Conservation (phyloP, 1,284 basidiomycete genomes). For the Malassezia sympodialis region DNA sequence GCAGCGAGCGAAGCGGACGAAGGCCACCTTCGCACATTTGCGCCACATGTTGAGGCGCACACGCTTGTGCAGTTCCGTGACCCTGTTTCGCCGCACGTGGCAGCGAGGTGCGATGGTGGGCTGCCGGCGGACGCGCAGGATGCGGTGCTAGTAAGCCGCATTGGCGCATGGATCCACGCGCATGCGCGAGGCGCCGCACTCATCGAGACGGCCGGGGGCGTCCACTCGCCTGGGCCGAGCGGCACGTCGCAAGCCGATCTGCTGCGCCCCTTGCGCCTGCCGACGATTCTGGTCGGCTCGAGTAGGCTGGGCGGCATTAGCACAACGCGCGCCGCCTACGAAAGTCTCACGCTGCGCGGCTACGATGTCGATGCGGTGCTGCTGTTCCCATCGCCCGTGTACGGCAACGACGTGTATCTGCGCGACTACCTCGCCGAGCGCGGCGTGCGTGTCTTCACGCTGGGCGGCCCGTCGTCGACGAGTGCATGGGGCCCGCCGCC, state of each 20-base stretch:
- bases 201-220: conserved; percentile 89
- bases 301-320: conserved; percentile 86
- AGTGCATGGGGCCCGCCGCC: conserved; percentile 30
- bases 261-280: conserved; percentile 60
- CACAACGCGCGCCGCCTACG: conserved; percentile 83
- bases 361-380: conserved; percentile 80
- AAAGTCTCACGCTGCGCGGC: conserved; percentile 77
- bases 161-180: conserved; percentile 57
- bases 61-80: conserved; percentile 77
- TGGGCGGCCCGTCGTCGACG: conserved; percentile 23
- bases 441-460: conserved; percentile 53
- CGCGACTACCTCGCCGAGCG: conserved; percentile 61
- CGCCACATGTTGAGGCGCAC: conserved; percentile 51
- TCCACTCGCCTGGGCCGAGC: conserved; percentile 79
- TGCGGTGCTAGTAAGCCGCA: conserved; percentile 59
- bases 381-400: conserved; percentile 61
- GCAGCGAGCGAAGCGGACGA: conserved; percentile 30
- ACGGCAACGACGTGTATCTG: conserved; percentile 69
- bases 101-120: conserved; percentile 58
- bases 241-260: conserved; percentile 63
- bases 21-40: conserved; percentile 27
- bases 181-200: conserved; percentile 54
- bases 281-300: conserved; percentile 77
- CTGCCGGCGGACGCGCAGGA: conserved; percentile 48
- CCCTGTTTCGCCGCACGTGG: conserved; percentile 86